Base-by-base conservation (phyloP, 352 stramenopile species). In the Globisporangium perplexum region DNA sequence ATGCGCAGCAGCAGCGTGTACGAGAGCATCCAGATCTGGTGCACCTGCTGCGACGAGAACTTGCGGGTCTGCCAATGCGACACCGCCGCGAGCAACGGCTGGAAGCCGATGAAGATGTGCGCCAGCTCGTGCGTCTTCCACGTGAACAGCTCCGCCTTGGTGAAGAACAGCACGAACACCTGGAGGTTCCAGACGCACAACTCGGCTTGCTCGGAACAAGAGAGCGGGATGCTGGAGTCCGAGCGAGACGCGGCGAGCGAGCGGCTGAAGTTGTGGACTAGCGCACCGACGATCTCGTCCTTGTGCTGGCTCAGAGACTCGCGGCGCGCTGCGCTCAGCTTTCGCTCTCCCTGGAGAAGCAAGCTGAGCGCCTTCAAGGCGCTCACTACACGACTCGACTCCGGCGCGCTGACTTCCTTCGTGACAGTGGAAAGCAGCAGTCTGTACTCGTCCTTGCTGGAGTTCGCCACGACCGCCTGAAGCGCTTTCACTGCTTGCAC, bases 1-100 rank as follows among this genome's bases (percentile, higher is more conserved):
- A 95, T 70, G 17, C 84, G 82, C 49, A 95, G 53, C 22, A 95
- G 60, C 20, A 95, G 49, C 8, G 71, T 73, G 62, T 95, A 95
- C 53, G 82, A 90, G 50, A 84, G 59, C 55, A 74, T 79, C 81
- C 82, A 95, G 44, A 95, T 24, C 28, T 78, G 60, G 62, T 92
- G 72, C n/a, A 92, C 38, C 30, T 87, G 72, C 11, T 66, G 18
- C 8, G 54, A 35, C 1, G 66, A 61, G 64, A 53, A 71, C 5
- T 50, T 39, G 17, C 66, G 63, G 1, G 35, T 7, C 18, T 44
- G 44, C 41, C 55, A 54, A 46, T 79, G 66, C 45, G 70, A 55
- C 0, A 72, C 56, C 3, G 70, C 51, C 3, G 59, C 57, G 1
- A 74, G 33, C 7, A 95, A 52, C 24, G 81, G 72, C 57, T 88